Conservation (phyloP, 768 basidiomycete genomes). For the Phaffia tasmanica region DNA sequence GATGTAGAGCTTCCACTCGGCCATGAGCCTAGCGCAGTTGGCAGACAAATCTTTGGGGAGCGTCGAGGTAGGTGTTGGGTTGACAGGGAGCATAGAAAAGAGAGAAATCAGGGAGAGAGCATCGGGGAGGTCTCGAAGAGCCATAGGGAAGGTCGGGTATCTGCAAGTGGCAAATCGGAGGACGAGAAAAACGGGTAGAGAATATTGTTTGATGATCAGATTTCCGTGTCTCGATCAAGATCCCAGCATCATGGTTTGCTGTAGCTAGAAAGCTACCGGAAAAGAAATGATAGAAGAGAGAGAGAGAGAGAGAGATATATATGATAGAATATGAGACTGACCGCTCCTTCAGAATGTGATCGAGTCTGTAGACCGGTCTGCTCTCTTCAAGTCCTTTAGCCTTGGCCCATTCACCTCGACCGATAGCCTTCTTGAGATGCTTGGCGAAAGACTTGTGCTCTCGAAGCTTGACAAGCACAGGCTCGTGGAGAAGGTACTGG, state of each 20-base stretch:
- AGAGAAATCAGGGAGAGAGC: slow-evolving; percentile 89
- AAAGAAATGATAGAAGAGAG: background rate
- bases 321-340: slow-evolving; percentile 38
- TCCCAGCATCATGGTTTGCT: background rate
- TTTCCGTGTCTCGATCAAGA: too few relatives aligned
- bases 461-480: slow-evolving; percentile 78
- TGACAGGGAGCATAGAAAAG: slow-evolving; percentile 68
- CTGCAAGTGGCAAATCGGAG: slow-evolving; percentile 40
- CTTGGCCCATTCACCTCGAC: slow-evolving; percentile 84
- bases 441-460: slow-evolving; percentile 99
- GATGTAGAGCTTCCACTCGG: slow-evolving; percentile 94
- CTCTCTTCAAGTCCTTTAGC: slow-evolving; percentile 89
- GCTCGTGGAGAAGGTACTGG: slow-evolving; percentile 91
- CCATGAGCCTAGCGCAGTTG: slow-evolving; percentile 77
- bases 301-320: background rate
- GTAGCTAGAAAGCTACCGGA: background rate
- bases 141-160: slow-evolving; percentile 94
- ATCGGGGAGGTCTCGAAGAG: slow-evolving; percentile 91
- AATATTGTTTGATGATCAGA: background rate
- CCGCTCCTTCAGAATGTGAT: slow-evolving; percentile 98
- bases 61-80: slow-evolving; percentile 52
- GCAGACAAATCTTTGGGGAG: slow-evolving; percentile 71
- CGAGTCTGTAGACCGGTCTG: slow-evolving; percentile 78
- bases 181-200: background rate
- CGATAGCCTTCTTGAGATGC: slow-evolving; percentile 83